These are phyloP conservation scores for Castanea mollissima DNA, from an alignment of 306 rosid species.

Conservation along the genomic window DNA sequence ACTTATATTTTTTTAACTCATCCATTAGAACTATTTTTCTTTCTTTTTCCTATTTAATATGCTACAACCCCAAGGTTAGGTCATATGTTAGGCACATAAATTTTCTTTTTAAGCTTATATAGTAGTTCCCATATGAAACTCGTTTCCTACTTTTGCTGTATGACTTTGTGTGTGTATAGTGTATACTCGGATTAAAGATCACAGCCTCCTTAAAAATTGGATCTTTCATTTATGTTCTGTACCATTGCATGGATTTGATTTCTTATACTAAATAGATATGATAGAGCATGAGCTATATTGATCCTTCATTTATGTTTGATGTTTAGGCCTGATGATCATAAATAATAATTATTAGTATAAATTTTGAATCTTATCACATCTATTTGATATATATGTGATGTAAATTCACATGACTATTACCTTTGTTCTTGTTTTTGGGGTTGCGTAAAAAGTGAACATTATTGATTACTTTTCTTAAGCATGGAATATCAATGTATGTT, in stretches of 20 bases:
- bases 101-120: neutral
- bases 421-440: no score
- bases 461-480: neutral
- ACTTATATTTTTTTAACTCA: constrained; percentile 32
- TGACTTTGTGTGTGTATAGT: no score
- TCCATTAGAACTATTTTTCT: constrained; percentile 26
- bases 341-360: no score
- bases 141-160: no score
- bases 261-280: neutral
- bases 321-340: no score
- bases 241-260: neutral
- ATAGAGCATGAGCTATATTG: no score
- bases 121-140: no score
- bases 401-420: neutral
- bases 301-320: no score
- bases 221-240: neutral
- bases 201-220: neutral
- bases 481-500: no score
- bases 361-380: no score
- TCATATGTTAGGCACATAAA: constrained; percentile 23
- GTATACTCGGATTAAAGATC: neutral
- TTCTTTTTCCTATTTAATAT: constrained; percentile 21
- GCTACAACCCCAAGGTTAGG: constrained; percentile 30
- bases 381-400: neutral
- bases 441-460: no score